Evolutionary conservation across 768 basidiomycete genomes (phyloP), one percentile per base, ranked within the genome.

Genomic region (Kwoniella sp.): DNA sequence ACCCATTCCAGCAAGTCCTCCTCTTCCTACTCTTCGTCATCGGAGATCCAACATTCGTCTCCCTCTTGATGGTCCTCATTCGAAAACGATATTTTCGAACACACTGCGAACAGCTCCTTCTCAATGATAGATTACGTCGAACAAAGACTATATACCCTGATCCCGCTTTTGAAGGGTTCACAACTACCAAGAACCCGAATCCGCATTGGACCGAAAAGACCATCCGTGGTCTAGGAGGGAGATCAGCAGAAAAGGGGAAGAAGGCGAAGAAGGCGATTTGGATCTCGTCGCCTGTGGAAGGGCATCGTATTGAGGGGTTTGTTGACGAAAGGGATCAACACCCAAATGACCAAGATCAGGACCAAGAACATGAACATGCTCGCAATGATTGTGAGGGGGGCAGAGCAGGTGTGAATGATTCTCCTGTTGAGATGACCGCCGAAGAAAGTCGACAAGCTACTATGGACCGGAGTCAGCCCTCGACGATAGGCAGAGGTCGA

Each of bases 21-120:
- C 27, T 65, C 17, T 51, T 55, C 47, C 17, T 65, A 53, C 64
- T 65, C 13, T 60, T 60, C 36, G 15, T 65, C 29, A 50, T 60
- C 17, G 64, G 64, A 25, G 75, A 77, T 58, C 59, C 59, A 22
- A 63, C 70, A 0, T 58, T 77, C 48, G 72, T 74, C 36, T 64
- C 68, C 48, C 63, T 72, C 15, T 46, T 74, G 36, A 77, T 77
- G 75, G 75, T 77, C 40, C 55, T 74, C 19, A 68, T 71, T 3
- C 59, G 75, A 26, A 74, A 74, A 37, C 67, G 61, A 21, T 77
- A 65, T 60, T 74, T 74, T 26, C 56, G 69, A 9, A 67, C 26
- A 0, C 73, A 77, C 58, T 77, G 73, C 47, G 62, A 68, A 40
- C 59, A 71, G 21, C 60, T 74, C 0, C 60, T 77, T 13, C 29